Conservation (phyloP, 2,329 filamentous ascomycete genomes). For the Tolypocladium album region DNA sequence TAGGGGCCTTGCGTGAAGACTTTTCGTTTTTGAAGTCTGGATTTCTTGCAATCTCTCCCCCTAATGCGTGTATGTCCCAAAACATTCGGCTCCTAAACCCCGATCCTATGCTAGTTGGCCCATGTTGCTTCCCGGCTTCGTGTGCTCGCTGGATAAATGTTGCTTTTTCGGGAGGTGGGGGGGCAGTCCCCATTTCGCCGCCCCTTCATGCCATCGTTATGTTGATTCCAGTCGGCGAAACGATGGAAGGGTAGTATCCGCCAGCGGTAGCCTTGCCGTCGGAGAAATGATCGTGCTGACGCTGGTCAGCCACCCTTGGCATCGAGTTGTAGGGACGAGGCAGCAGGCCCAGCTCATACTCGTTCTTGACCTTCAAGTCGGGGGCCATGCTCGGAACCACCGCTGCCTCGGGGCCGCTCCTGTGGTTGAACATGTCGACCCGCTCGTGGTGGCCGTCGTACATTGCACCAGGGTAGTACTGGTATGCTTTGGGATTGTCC, state of each 20-base stretch:
- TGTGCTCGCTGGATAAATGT: not conserved
- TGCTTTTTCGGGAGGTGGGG: not conserved
- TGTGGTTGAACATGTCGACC: conserved; percentile 39
- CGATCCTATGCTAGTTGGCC: not conserved
- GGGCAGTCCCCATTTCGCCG: not conserved
- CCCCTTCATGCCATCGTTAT: conserved; percentile 24
- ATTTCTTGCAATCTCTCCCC: not conserved
- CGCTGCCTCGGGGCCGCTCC: conserved; percentile 21
- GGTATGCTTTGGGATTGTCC: conserved; percentile 37
- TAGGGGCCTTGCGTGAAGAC: not conserved
- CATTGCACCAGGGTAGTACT: conserved; percentile 41
- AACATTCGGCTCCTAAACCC: not conserved
- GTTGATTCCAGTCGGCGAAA: conserved; percentile 36
- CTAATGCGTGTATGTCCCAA: not conserved
- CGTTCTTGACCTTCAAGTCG: conserved; percentile 35
- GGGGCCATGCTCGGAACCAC: conserved; percentile 19
- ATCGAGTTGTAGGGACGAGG: conserved; percentile 30
- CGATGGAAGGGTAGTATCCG: conserved; percentile 42
- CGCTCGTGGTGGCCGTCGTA: conserved; percentile 37
- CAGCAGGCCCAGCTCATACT: conserved; percentile 32
- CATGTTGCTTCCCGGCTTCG: not conserved
- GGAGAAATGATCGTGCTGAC: conserved; percentile 32
- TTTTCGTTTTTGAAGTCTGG: not conserved
- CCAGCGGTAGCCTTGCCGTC: conserved; percentile 40
- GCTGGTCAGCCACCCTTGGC: conserved; percentile 22